A percentile compares a stretch with the other conserved stretches of the same genome.
Evolutionary conservation across 768 basidiomycete species (phyloP).

Genomic region (Suillus plorans): DNA sequence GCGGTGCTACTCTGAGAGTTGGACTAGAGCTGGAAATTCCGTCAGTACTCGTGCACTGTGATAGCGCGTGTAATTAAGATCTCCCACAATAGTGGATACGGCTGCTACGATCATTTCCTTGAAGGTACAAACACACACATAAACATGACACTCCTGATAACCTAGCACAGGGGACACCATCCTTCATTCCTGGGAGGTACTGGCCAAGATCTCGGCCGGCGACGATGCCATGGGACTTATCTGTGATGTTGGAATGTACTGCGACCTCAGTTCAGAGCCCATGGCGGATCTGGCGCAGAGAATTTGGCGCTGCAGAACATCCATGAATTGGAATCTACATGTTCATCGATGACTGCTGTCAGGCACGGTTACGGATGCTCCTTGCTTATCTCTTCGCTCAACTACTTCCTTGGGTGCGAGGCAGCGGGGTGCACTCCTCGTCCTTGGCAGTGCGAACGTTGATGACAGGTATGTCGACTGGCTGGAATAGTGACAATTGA

Average conservation of each 20-base stretch:
- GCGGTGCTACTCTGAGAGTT: constrained; percentile 88
- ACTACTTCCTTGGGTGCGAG: constrained; percentile 88
- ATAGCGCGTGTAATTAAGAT: neutral
- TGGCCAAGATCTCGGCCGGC: constrained; percentile 84
- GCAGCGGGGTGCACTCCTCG: constrained; percentile 83
- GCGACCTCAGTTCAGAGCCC: constrained; percentile 74
- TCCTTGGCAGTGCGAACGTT: constrained; percentile 97
- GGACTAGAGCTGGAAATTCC: constrained; percentile 98
- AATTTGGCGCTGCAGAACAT: constrained; percentile 98
- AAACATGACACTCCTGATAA: neutral
- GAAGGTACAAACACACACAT: constrained; percentile 59
- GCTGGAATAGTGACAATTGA: neutral
- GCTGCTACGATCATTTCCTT: constrained; percentile 95
- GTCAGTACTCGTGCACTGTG: constrained; percentile 39
- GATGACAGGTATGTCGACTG: constrained; percentile 78
- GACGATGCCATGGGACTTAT: constrained; percentile 80
- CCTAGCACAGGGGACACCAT: constrained; percentile 79
- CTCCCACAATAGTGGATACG: constrained; percentile 71
- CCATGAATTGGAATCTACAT: constrained; percentile 26
- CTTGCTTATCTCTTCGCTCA: constrained; percentile 94
- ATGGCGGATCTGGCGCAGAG: constrained; percentile 85
- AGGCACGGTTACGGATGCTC: constrained; percentile 95
- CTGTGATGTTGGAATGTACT: constrained; percentile 95
- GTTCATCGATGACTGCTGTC: constrained; percentile 5
- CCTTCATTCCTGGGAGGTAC: constrained; percentile 96